Percentiles rank a stretch among this genome's conserved stretches.
Conservation (phyloP, 176 grass and related monocot genomes). For the Poa pratensis region DNA sequence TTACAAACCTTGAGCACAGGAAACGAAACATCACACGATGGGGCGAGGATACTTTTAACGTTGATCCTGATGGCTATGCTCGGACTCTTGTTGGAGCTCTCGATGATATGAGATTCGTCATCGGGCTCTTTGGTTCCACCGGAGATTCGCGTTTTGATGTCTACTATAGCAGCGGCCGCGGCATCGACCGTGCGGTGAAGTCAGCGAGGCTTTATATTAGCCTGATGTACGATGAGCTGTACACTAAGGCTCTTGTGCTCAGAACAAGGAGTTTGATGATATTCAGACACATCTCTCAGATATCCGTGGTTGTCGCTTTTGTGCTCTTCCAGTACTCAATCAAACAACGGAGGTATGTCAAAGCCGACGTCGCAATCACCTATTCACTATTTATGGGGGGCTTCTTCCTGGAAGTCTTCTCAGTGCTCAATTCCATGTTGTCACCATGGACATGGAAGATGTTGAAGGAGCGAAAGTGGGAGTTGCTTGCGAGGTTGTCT, state of each 20-base stretch:
- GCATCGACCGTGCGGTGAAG: no score
- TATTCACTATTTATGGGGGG: constrained; percentile 10
- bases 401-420: not conserved
- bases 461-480: not conserved
- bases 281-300: not conserved
- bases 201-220: not conserved
- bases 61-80: no score
- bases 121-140: no score
- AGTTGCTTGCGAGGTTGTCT: not conserved
- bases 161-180: no score
- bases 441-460: constrained; percentile 38
- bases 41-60: no score
- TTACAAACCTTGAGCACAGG: not conserved
- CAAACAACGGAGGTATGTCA: not conserved
- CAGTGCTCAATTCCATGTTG: not conserved
- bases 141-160: no score
- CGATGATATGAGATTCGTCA: no score
- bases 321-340: not conserved
- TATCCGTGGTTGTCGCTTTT: not conserved
- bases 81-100: no score
- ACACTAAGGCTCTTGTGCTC: not conserved
- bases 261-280: not conserved
- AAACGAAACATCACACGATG: no score
- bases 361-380: constrained; percentile 25
- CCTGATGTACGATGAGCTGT: not conserved